Conservation (phyloP, 768 basidiomycete genomes). For the Fomitopsis pulvina region DNA sequence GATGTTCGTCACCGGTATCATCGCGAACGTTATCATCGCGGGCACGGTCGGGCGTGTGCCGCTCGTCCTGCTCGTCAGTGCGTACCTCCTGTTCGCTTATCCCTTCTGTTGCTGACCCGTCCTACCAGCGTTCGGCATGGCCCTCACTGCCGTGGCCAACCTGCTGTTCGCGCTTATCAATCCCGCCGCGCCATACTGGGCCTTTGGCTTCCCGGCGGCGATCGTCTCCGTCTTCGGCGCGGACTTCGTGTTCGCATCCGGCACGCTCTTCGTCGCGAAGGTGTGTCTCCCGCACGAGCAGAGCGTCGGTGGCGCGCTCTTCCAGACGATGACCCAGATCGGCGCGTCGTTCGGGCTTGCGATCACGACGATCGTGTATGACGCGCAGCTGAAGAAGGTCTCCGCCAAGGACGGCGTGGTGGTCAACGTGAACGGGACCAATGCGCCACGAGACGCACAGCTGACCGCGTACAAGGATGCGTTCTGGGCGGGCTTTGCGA, state of each 20-base stretch:
- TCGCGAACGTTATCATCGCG: constrained; percentile 62
- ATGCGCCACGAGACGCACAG: constrained; percentile 29
- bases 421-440: constrained; percentile 21
- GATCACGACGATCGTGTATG: constrained; percentile 65
- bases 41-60: constrained; percentile 49
- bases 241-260: constrained; percentile 70
- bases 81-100: constrained; percentile 10
- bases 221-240: constrained; percentile 63
- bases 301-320: constrained; percentile 66
- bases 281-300: constrained; percentile 64
- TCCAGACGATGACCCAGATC: constrained; percentile 77
- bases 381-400: constrained; percentile 37
- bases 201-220: constrained; percentile 65
- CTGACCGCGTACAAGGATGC: constrained; percentile 55
- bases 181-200: constrained; percentile 59
- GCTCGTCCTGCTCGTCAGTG: constrained; percentile 53
- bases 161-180: constrained; percentile 66
- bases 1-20: constrained; percentile 58
- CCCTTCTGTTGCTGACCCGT: background rate
- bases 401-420: constrained; percentile 27
- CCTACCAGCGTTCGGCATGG: constrained; percentile 43
- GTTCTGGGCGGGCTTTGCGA: constrained; percentile 58
- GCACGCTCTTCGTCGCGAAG: constrained; percentile 70
- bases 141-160: constrained; percentile 49
- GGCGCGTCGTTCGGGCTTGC: constrained; percentile 68